Evolutionary conservation across 768 basidiomycete genomes (phyloP).

Genomic region (Lentinula detonsa): DNA sequence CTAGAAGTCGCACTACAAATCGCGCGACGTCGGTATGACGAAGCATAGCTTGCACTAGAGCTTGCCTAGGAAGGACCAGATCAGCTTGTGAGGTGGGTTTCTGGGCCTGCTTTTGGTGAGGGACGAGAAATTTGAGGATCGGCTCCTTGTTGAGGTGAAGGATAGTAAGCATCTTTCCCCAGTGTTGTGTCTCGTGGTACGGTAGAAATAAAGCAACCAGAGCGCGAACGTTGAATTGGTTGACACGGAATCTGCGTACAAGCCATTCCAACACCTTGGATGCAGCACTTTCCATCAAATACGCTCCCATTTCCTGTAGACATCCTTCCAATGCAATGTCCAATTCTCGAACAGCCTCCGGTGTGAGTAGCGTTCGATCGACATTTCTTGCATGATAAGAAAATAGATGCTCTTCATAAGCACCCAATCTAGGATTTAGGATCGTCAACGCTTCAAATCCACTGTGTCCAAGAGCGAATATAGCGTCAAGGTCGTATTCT

Average conservation of each 20-base stretch:
- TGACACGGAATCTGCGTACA: slow-evolving; percentile 84
- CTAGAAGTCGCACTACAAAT: slow-evolving; percentile 62
- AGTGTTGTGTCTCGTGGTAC: slow-evolving; percentile 92
- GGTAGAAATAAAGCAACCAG: slow-evolving; percentile 83
- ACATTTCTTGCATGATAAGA: slow-evolving; percentile 67
- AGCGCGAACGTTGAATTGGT: slow-evolving; percentile 87
- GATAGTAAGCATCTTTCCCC: slow-evolving; percentile 88
- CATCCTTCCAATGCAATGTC: slow-evolving; percentile 57
- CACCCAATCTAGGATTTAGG: slow-evolving; percentile 45
- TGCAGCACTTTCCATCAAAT: slow-evolving; percentile 74
- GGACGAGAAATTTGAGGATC: slow-evolving; percentile 54
- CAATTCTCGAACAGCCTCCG: slow-evolving; percentile 58
- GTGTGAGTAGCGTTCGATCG: slow-evolving; percentile 73
- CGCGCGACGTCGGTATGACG: slow-evolving; percentile 66
- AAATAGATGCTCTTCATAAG: slow-evolving; percentile 70
- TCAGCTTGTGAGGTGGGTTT: slow-evolving; percentile 72
- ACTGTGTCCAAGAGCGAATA: slow-evolving; percentile 75
- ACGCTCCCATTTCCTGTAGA: slow-evolving; percentile 68
- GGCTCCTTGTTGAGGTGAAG: slow-evolving; percentile 61
- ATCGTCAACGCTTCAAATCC: slow-evolving; percentile 68
- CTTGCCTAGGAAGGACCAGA: slow-evolving; percentile 63
- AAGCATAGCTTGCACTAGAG: slow-evolving; percentile 75
- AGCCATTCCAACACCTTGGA: slow-evolving; percentile 92
- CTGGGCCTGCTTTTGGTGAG: not conserved
- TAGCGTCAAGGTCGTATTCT: slow-evolving; percentile 80